Percentiles rank a stretch among this genome's conserved stretches.
These are phyloP conservation scores for Lojkania enalia DNA, from an alignment of 2,329 filamentous ascomycete genomes.

Conservation along the genomic window DNA sequence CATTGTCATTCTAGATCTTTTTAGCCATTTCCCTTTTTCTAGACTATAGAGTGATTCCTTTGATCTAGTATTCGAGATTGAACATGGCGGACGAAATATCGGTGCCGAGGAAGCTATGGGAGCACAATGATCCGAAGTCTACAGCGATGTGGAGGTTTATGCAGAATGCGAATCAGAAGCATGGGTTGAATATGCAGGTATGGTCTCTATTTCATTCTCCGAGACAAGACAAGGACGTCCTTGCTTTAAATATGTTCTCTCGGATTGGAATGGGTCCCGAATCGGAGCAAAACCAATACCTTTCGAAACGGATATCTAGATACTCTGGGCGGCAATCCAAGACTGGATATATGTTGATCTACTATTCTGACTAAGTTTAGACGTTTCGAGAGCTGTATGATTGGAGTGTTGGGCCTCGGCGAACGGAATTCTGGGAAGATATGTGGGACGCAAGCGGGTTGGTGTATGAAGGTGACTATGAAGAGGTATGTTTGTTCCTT, in stretches of 20 bases:
- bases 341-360: too few species aligned
- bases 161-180: slow-evolving; percentile 62
- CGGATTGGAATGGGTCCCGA: too few species aligned
- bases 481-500: slow-evolving; percentile 21
- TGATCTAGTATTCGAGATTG: not conserved
- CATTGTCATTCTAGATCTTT: not conserved
- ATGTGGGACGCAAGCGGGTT: slow-evolving; percentile 34
- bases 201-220: not conserved
- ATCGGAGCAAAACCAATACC: too few species aligned
- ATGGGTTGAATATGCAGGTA: slow-evolving; percentile 62
- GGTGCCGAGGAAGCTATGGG: slow-evolving; percentile 52
- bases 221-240: too few species aligned
- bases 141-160: slow-evolving; percentile 54
- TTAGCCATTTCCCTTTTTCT: not conserved
- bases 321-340: too few species aligned
- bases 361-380: too few species aligned
- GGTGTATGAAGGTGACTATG: slow-evolving; percentile 36
- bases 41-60: too few species aligned
- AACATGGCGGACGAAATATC: slow-evolving; percentile 4
- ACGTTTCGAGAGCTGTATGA: slow-evolving; percentile 70
- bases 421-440: slow-evolving; percentile 51
- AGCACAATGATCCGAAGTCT: slow-evolving; percentile 48
- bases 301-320: too few species aligned
- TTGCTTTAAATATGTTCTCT: too few species aligned
- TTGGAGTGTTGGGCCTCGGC: slow-evolving; percentile 64